These are phyloP conservation scores for Thuja plicata DNA, from an alignment of 83 land plant genomes.

Conservation along the genomic window DNA sequence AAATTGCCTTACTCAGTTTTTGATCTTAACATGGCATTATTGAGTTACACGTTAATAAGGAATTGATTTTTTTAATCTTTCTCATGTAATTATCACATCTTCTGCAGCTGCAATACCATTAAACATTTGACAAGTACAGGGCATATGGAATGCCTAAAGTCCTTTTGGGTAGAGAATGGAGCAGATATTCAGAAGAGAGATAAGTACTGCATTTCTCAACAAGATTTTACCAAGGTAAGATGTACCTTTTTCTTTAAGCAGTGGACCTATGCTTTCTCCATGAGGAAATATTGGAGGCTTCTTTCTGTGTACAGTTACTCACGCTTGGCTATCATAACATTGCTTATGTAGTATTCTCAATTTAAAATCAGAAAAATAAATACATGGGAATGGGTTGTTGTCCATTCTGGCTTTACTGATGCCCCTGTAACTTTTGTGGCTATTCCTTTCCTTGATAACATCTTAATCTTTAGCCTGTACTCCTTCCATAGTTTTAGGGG, in stretches of 20 bases:
- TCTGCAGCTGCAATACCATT: conserved; percentile 56
- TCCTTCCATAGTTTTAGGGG: no score
- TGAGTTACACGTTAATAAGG: background rate
- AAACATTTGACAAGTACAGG: conserved; percentile 64
- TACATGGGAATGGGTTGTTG: background rate
- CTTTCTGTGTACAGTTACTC: background rate
- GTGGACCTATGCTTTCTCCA: background rate
- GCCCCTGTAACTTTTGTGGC: background rate
- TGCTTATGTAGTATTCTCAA: background rate
- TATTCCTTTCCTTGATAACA: background rate
- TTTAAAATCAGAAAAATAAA: background rate
- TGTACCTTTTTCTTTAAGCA: background rate
- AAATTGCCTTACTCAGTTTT: background rate
- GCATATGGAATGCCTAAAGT: conserved; percentile 55
- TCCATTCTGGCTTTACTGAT: background rate
- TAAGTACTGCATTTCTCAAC: conserved; percentile 39
- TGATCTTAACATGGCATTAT: background rate
- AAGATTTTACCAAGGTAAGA: conserved; percentile 59
- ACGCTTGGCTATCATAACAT: background rate
- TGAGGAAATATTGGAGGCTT: background rate
- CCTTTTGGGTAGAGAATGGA: conserved; percentile 68
- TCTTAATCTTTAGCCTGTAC: background rate
- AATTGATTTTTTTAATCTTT: background rate
- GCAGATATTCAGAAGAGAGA: conserved; percentile 55
- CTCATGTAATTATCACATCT: background rate